A percentile compares a stretch with the other conserved stretches of the same genome.
These are phyloP conservation scores for Phytophthora multivora DNA, from an alignment of 352 stramenopile species.

Conservation along the genomic window DNA sequence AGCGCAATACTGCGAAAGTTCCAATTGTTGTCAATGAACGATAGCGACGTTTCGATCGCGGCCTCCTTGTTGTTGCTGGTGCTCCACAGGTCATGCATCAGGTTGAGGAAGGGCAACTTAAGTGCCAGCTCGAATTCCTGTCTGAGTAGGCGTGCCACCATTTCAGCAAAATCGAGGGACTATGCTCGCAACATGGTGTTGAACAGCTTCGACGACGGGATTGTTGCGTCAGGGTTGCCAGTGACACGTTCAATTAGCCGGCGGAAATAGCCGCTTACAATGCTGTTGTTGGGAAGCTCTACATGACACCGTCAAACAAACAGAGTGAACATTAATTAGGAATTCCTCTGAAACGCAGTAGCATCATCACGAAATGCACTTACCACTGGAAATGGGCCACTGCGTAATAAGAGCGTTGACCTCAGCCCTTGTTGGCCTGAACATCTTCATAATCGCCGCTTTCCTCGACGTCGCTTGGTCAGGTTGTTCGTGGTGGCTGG, in stretches of 20 bases:
- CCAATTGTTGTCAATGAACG: constrained; percentile 8
- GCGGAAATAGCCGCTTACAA: not conserved
- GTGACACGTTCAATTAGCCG: not conserved
- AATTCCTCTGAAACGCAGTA: not conserved
- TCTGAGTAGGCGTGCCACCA: no score
- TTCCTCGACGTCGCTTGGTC: not conserved
- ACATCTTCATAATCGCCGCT: no score
- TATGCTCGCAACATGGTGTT: no score
- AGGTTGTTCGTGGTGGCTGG: not conserved
- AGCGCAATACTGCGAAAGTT: not conserved
- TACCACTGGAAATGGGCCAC: not conserved
- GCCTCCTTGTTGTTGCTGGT: not conserved
- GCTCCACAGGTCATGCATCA: constrained; percentile 7
- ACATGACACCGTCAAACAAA: not conserved
- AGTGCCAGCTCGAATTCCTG: not conserved
- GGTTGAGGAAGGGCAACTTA: not conserved
- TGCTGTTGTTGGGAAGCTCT: constrained; percentile 3
- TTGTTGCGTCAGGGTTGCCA: not conserved
- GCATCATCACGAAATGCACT: not conserved
- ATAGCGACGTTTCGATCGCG: no score
- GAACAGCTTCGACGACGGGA: not conserved
- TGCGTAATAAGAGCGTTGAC: not conserved
- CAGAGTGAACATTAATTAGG: not conserved
- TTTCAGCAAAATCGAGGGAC: no score
- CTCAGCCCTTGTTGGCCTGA: not conserved